Base-by-base conservation (phyloP, 1,139 yeast genomes). In the Sugiyamaella grinbergsii region DNA sequence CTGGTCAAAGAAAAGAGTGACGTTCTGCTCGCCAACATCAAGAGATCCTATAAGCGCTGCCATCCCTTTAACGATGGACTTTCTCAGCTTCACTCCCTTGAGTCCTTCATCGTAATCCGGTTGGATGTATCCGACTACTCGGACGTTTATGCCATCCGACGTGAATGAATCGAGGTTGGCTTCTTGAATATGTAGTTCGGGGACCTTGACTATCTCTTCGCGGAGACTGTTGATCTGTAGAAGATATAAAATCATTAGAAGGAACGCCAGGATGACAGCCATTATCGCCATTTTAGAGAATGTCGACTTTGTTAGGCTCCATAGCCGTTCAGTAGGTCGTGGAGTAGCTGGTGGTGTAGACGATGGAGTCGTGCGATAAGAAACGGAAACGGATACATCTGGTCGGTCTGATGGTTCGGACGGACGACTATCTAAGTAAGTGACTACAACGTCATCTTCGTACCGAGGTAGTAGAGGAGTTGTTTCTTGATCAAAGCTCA, bases 131-230 rank as follows among this genome's bases (percentile, higher is more conserved):
- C 62, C 62, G 5, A 39, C 13, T 6, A 59, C 55, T 24, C 52
- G 42, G 11, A 58, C 48, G 19, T 53, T 49, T 3, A 58, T 45
- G 3, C 61, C 61, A 11, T 58, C 56, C 4, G 49, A 49, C 6
- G 50, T 38, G 10, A 59, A 39, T 23, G 58, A 53, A 5, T 52
- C 57, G 15, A 59, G 49, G 18, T 50, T 36, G 11, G 53, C 46
- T 18, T 46, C 47, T 10, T 54, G 43, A 15, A 59, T 34, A 5
- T 50, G 32, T 5, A 59, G 44, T 39, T 50, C 20, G 3, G 62
- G 59, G n/a, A 51, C 60, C 15, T 48, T 32, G 7, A 54, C 48
- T 23, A 59, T 26, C 46, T 59, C 62, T 15, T 58, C 58, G 40
- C 52, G 55, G 26, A 59, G 50, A 19, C 57, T 56, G 24, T 51